Evolutionary conservation across 495 filamentous ascomycete species (phyloP), one percentile per base, ranked within the genome.

Genomic region (Barbatosphaeria neglecta): DNA sequence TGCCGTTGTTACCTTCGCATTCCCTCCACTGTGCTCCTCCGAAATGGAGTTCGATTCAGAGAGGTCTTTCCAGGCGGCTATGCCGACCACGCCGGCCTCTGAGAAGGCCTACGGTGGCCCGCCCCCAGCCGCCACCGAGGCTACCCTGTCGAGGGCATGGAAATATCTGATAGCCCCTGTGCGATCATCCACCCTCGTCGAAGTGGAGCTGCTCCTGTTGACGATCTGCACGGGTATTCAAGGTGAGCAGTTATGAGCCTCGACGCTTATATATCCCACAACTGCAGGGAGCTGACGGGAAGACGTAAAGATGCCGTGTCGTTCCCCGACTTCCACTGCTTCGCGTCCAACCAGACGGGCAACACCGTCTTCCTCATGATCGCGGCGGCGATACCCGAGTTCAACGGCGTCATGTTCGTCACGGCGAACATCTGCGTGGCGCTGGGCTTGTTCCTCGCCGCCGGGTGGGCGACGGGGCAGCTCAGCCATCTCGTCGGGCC

Each of bases 261-360:
- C n/a, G n/a, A n/a, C n/a, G n/a, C n/a, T n/a, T n/a, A n/a, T n/a
- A n/a, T n/a, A n/a, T n/a, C 33, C 33, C 4, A 13, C 33, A 37
- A 6, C 6, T 11, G 33, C 33, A 37, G 33, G 33, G 11, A 22
- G 37, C 56, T 62, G 47, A 59, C 43, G 37, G 16, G 25, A 41
- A 1, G 13, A 9, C 18, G 28, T 15, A 22, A 74, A 72, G 78
- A 81, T 58, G 76, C 76, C 38, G 67, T 74, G 44, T 68, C 76
- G 45, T 83, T 74, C 53, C 76, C 75, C 20, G 77, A 79, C 58
- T 81, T 73, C 57, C 70, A 70, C 64, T 80, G 76, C 51, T 82
- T 83, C 53, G 74, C 78, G 25, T 81, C 76, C 25, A 82, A 81
- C 60, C 77, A 83, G 53, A 81, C 79, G 1, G 78, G 79, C 51